Evolutionary conservation across 495 filamentous ascomycete species (phyloP).

Genomic region (Penicillium egyptiacum): DNA sequence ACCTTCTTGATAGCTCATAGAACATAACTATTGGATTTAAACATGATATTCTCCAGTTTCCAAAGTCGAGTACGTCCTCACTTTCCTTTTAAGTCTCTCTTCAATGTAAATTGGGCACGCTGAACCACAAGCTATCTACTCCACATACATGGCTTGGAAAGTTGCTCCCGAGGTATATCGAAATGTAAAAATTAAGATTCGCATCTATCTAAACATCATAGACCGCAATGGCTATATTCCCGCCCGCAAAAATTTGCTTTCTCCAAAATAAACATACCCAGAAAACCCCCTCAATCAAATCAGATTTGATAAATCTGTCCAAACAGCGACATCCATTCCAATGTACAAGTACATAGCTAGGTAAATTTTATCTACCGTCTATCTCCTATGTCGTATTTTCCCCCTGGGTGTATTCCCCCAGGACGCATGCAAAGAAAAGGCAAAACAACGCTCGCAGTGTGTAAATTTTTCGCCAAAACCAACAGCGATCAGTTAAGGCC

Average conservation of each 20-base stretch:
- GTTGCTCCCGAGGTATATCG: not conserved
- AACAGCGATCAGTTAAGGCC: constrained; percentile 25
- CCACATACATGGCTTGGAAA: not conserved
- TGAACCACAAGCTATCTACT: not conserved
- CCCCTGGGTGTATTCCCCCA: constrained; percentile 14
- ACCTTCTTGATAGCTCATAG: not conserved
- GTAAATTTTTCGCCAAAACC: constrained; percentile 14
- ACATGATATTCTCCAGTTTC: not conserved
- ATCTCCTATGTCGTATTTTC: constrained; percentile 25
- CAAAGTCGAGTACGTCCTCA: not conserved
- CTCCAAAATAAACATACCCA: not conserved
- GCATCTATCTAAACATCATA: not conserved
- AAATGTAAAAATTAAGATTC: not conserved
- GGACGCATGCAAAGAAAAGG: constrained; percentile 21
- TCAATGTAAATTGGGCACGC: not conserved
- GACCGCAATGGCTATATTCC: not conserved
- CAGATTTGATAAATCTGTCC: not conserved
- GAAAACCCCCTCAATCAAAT: not conserved
- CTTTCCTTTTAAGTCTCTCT: not conserved
- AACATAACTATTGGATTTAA: not conserved
- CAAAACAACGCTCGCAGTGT: constrained; percentile 23
- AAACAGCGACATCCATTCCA: not conserved
- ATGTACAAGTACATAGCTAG: constrained; percentile 3
- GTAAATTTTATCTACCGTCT: constrained; percentile 27
- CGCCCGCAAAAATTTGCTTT: not conserved